A percentile compares a stretch with the other conserved stretches of the same genome.
Evolutionary conservation across 1,139 yeast species (phyloP).

Genomic region (Hanseniaspora gamundiae): DNA sequence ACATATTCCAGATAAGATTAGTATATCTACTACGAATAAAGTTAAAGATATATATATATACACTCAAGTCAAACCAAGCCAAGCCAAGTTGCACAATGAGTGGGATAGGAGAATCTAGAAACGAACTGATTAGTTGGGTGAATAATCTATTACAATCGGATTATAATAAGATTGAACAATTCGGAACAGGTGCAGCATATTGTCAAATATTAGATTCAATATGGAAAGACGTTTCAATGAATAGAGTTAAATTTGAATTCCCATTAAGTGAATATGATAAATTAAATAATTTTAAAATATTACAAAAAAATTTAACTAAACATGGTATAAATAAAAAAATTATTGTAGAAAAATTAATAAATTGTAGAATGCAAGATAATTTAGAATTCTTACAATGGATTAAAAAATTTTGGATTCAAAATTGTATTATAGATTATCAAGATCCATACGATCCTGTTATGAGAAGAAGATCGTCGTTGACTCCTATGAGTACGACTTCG

Average conservation of each 20-base stretch:
- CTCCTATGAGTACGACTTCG: neutral
- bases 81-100: too few species aligned
- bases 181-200: constrained; percentile 92
- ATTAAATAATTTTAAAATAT: constrained; percentile 67
- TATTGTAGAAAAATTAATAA: constrained; percentile 70
- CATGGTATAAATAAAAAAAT: constrained; percentile 64
- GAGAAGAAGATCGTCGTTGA: constrained; percentile 28
- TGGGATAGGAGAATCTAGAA: constrained; percentile 61
- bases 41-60: too few species aligned
- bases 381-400: constrained; percentile 91
- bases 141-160: constrained; percentile 55
- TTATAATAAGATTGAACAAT: constrained; percentile 74
- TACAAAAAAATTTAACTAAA: constrained; percentile 64
- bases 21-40: too few species aligned
- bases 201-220: constrained; percentile 86
- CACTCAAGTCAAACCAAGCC: too few species aligned
- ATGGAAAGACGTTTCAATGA: constrained; percentile 69
- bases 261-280: constrained; percentile 63
- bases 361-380: constrained; percentile 88
- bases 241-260: constrained; percentile 48
- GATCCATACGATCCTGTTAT: constrained; percentile 61
- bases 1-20: too few species aligned
- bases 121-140: constrained; percentile 78
- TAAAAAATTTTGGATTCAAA: constrained; percentile 68
- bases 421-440: constrained; percentile 28